phyloP scores from a whole-genome alignment of 306 rosid species.

The Prunus persica region DNA sequence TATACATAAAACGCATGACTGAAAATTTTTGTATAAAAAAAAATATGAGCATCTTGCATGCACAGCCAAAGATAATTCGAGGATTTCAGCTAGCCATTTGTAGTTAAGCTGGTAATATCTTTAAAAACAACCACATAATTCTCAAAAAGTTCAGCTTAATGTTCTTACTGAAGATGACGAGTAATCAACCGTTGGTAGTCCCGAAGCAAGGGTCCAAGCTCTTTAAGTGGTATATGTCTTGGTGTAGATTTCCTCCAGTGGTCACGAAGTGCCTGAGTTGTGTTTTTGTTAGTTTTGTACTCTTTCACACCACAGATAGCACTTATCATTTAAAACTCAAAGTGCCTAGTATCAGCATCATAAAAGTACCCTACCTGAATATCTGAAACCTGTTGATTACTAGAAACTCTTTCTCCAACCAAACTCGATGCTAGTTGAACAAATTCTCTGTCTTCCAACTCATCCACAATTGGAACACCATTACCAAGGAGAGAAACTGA shows the following conservation, averaged over 20 bases:
- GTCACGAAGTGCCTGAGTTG: slow-evolving; percentile 63
- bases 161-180: slow-evolving; percentile 55
- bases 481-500: slow-evolving; percentile 54
- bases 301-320: not conserved
- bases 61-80: not conserved
- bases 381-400: slow-evolving; percentile 29
- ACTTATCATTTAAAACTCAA: slow-evolving; percentile 13
- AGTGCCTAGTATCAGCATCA: not conserved
- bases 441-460: slow-evolving; percentile 67
- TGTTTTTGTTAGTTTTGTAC: slow-evolving; percentile 21
- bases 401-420: slow-evolving; percentile 45
- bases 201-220: slow-evolving; percentile 88
- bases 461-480: slow-evolving; percentile 55
- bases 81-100: not conserved
- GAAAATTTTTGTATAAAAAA: no score
- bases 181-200: slow-evolving; percentile 74
- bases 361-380: slow-evolving; percentile 26
- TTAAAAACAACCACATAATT: not conserved
- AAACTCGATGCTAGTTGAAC: slow-evolving; percentile 64
- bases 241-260: slow-evolving; percentile 78
- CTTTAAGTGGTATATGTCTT: slow-evolving; percentile 61
- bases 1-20: not conserved
- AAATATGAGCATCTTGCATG: not conserved
- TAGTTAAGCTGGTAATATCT: not conserved
- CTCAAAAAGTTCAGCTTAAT: not conserved